Evolutionary conservation across 2,329 filamentous ascomycete species (phyloP), one percentile per base, ranked within the genome.

Genomic region (Neonectria neomacrospora): DNA sequence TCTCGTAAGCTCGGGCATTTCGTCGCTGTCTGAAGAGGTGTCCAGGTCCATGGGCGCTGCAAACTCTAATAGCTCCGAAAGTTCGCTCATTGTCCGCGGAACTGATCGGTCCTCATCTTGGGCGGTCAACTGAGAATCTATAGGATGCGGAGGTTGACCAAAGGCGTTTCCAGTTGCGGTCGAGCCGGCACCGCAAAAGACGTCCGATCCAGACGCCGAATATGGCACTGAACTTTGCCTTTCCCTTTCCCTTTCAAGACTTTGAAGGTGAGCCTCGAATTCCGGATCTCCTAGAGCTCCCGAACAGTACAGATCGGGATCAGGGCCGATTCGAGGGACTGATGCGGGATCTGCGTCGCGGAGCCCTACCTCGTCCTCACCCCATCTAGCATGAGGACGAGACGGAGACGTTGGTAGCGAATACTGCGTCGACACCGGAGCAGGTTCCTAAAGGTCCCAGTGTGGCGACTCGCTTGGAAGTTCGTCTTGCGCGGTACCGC

Each of bases 11-110:
- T 30, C 26, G n/a, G 47, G 47, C n/a, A 50, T 10, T 14, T n/a
- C 16, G 3, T 54, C 39, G 18, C 42, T 20, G 18, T 44, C 37
- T 11, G 52, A 54, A 30, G 52, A 44, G 41, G 52, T 44, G n/a
- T 54, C 52, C 52, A 54, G n/a, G 30, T 54, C 32, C 34, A 54
- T 39, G 23, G 51, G 51, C 8, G 14, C 22, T 30, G 22, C 9
- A n/a, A 54, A 54, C 37, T 39, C 23, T 39, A 22, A 16, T 16
- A 20, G 16, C 9, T 30, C 45, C 16, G 3, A 18, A 30, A 16
- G 3, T n/a, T 30, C 12, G 7, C 1, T 20, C 12, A 8, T 5
- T 5, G 2, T 12, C 45, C 23, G 5, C 3, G 16, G 5, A 11
- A 6, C n/a, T 44, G 48, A 28, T 16, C 45, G 20, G 26, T n/a